phyloP scores from a whole-genome alignment of 192 early-diverging fungal species.

The Podila verticillata region DNA sequence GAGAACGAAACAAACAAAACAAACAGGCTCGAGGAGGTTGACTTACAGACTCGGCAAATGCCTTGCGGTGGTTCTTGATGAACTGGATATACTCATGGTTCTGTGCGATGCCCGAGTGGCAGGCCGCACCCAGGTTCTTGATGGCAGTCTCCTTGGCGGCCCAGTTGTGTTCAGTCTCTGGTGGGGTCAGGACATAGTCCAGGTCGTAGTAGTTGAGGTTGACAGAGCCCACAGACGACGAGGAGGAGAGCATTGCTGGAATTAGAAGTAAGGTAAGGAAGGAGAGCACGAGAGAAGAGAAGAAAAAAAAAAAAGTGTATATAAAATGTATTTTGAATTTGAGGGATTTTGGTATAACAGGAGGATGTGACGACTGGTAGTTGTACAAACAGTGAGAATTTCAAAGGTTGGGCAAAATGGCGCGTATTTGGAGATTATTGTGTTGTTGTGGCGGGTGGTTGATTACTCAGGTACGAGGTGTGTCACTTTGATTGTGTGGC shows the following conservation, averaged over 20 bases:
- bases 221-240: neutral
- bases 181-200: slow-evolving; percentile 36
- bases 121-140: slow-evolving; percentile 31
- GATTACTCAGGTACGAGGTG: no score
- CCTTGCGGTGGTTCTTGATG: slow-evolving; percentile 46
- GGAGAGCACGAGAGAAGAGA: neutral
- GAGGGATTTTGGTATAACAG: no score
- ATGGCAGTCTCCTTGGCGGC: slow-evolving; percentile 43
- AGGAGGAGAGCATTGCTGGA: slow-evolving; percentile 11
- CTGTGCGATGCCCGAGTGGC: slow-evolving; percentile 28
- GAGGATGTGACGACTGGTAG: no score
- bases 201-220: slow-evolving; percentile 50
- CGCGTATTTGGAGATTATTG: no score
- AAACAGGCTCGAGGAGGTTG: neutral
- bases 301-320: neutral
- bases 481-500: no score
- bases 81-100: slow-evolving; percentile 39
- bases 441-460: no score
- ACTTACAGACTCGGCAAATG: slow-evolving; percentile 35
- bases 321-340: no score
- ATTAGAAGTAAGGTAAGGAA: neutral
- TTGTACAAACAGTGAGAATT: no score
- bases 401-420: no score
- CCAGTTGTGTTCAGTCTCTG: slow-evolving; percentile 53
- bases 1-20: neutral